Percentiles rank a stretch among this genome's conserved stretches.
These are phyloP conservation scores for Athelia sp. DNA, from an alignment of 1,284 basidiomycete species.

Conservation along the genomic window DNA sequence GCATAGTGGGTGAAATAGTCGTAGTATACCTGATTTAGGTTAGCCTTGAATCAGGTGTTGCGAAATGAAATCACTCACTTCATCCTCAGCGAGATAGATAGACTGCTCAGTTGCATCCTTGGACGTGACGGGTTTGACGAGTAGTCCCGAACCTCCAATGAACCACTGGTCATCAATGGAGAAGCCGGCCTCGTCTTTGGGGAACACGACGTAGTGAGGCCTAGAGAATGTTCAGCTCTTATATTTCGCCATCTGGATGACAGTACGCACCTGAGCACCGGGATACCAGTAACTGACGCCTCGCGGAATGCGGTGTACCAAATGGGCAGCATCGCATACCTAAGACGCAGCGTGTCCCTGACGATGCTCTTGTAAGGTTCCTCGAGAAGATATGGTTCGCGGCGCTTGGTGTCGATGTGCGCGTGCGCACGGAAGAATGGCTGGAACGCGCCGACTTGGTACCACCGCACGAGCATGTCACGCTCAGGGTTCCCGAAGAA, in stretches of 20 bases:
- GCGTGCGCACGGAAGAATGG: constrained; percentile 99
- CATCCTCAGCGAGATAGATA: constrained; percentile 86
- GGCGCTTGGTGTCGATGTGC: constrained; percentile 95
- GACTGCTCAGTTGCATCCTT: constrained; percentile 68
- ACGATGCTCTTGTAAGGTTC: constrained; percentile 85
- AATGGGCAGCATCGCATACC: constrained; percentile 86
- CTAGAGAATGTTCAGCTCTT: constrained; percentile 31
- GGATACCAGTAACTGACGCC: constrained; percentile 73
- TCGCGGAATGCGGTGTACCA: constrained; percentile 98
- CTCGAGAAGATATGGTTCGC: constrained; percentile 92
- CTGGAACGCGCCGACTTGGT: constrained; percentile 91
- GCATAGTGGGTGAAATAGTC: constrained; percentile 79
- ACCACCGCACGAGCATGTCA: constrained; percentile 97
- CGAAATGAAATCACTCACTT: constrained; percentile 41
- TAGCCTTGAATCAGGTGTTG: not conserved
- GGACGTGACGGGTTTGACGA: constrained; percentile 88
- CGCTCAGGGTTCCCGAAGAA: constrained; percentile 97
- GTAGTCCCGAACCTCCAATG: constrained; percentile 81
- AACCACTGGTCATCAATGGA: constrained; percentile 94
- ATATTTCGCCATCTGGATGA: not conserved
- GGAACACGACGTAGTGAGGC: constrained; percentile 93
- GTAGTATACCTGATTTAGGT: constrained; percentile 74
- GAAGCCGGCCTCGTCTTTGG: constrained; percentile 81
- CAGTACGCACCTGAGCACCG: constrained; percentile 64
- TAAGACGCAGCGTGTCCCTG: constrained; percentile 74